Base-by-base conservation (phyloP, 805 yeast genomes). In the Sugiyamaella smithiae region DNA sequence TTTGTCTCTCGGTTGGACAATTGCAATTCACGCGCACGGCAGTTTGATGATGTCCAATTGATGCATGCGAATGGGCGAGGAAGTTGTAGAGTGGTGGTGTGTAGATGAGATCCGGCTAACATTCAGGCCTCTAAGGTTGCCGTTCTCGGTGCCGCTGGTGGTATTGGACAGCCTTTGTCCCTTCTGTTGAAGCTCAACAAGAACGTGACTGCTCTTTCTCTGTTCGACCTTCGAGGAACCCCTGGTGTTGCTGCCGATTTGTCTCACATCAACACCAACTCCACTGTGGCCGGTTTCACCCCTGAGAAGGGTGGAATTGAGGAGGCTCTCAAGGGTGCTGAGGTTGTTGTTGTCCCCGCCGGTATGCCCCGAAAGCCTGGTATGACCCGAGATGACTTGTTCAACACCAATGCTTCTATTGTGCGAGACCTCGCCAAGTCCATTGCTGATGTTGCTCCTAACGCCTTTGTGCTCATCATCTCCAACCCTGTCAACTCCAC, bases 351-450 rank as follows among this genome's bases (percentile, higher is more conserved):
- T 58, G 87, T 90, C 71, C 97, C 97, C 67, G 97, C 97, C 50
- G 97, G 97, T 77, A 95, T 90, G 51, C 97, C 95, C 76, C 87
- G 95, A 81, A 90, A 89, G 77, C 97, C 97, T 60, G 97, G 97
- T 71, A 90, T 90, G 97, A 88, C 97, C 66, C 86, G 97, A 78
- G 97, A 90, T 69, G 97, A 90, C 68, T 77, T 90, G 64, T 90
- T 90, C 84, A 84, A 87, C 77, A 90, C 95, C 76, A 90, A 90
- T 67, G 97, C 97, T 46, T 84, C 95, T 45, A 90, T 90, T 69
- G 97, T 90, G 56, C 83, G 93, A 68, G 96, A 87, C 71, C 78
- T 90, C 70, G 96, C 96, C 67, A 76, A 83, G 71, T 85, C 89
- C 47, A 80, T 80, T 61, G 96, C 95, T 54, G 87, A 85, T 57